These are phyloP conservation scores for Fusarium agapanthi DNA, from an alignment of 2,329 filamentous ascomycete genomes.

Conservation along the genomic window DNA sequence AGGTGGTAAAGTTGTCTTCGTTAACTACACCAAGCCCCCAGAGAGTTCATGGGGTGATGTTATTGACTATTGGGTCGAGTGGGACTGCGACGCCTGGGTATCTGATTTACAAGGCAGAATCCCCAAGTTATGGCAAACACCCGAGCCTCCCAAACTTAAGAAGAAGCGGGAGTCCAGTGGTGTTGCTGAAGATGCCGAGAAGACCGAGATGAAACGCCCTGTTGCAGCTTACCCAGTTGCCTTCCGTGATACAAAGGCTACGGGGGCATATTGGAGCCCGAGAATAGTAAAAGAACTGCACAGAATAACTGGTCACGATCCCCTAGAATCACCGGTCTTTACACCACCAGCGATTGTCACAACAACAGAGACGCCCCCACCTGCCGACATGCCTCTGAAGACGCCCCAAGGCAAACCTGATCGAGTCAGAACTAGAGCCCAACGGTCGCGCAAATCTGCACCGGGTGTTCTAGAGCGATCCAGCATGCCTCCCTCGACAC, in stretches of 20 bases:
- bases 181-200: slow-evolving; percentile 34
- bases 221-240: slow-evolving; percentile 52
- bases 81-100: slow-evolving; percentile 81
- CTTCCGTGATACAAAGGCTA: slow-evolving; percentile 56
- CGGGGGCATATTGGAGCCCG: slow-evolving; percentile 54
- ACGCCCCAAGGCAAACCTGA: slow-evolving; percentile 14
- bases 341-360: slow-evolving; percentile 17
- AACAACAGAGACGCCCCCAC: background rate
- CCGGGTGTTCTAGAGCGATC: slow-evolving; percentile 47
- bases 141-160: slow-evolving; percentile 54
- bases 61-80: slow-evolving; percentile 78
- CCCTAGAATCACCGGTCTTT: slow-evolving; percentile 28
- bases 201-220: slow-evolving; percentile 46
- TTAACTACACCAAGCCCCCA: slow-evolving; percentile 76
- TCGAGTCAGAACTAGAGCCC: slow-evolving; percentile 41
- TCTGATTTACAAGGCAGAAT: slow-evolving; percentile 67
- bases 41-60: slow-evolving; percentile 78
- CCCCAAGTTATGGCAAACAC: slow-evolving; percentile 67
- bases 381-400: slow-evolving; percentile 2
- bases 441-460: slow-evolving; percentile 52
- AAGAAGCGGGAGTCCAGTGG: slow-evolving; percentile 48
- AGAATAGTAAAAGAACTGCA: slow-evolving; percentile 54
- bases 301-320: slow-evolving; percentile 45
- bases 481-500: slow-evolving; percentile 45
- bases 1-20: slow-evolving; percentile 75